A percentile compares a stretch with the other conserved stretches of the same genome.
phyloP scores from a whole-genome alignment of 345 rosid species.

The Citrus australasica region DNA sequence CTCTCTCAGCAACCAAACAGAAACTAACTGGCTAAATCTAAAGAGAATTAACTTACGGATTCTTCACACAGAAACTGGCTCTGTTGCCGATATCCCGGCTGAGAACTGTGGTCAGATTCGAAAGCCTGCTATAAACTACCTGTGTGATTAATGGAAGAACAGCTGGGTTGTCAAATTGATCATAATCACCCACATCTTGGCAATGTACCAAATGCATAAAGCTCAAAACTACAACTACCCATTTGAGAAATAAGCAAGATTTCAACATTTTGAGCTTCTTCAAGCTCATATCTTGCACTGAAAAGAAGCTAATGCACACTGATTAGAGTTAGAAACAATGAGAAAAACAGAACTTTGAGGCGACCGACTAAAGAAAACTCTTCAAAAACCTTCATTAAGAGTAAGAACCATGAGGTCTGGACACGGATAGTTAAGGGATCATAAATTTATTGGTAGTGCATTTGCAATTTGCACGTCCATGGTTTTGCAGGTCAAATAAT shows the following conservation, averaged over 20 bases:
- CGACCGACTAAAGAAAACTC: not conserved
- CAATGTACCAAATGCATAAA: conserved; percentile 30
- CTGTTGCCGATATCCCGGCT: conserved; percentile 40
- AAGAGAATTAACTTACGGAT: conserved; percentile 49
- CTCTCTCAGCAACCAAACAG: not conserved
- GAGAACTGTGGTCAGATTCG: conserved; percentile 55
- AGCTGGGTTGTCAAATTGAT: conserved; percentile 43
- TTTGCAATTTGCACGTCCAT: not conserved
- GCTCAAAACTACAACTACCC: conserved; percentile 39
- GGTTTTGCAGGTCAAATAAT: not conserved
- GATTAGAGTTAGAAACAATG: not conserved
- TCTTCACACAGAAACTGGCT: conserved; percentile 67
- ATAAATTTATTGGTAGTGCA: not conserved
- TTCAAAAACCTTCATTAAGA: not conserved
- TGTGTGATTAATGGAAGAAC: conserved; percentile 46
- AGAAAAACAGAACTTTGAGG: not conserved
- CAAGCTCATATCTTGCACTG: conserved; percentile 23
- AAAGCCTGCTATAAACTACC: conserved; percentile 39
- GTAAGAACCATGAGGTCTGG: not conserved
- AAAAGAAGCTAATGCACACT: not conserved
- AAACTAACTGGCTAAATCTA: not conserved
- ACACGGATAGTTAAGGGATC: not conserved
- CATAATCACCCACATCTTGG: conserved; percentile 49
- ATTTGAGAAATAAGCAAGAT: conserved; percentile 33
- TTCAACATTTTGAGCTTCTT: conserved; percentile 27